These are phyloP conservation scores for Vigna nakashimae DNA, from an alignment of 306 rosid genomes.

Conservation along the genomic window DNA sequence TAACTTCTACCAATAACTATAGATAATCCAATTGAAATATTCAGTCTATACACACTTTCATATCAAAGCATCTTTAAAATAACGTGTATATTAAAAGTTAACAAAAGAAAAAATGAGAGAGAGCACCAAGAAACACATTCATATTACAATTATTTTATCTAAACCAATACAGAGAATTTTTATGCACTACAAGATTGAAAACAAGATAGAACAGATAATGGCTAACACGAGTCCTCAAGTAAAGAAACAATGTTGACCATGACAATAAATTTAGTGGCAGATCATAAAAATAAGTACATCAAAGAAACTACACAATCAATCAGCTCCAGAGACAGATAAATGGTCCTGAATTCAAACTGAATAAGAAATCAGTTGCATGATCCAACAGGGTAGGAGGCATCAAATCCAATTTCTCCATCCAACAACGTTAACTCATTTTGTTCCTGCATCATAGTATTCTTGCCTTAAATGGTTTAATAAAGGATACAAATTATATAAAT, in stretches of 20 bases:
- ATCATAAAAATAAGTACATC: slow-evolving; percentile 29
- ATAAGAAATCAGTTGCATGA: slow-evolving; percentile 64
- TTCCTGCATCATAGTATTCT: slow-evolving; percentile 58
- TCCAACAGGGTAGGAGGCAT: slow-evolving; percentile 65
- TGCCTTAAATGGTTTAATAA: slow-evolving; percentile 24
- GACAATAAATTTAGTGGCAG: slow-evolving; percentile 34
- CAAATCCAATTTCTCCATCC: slow-evolving; percentile 70
- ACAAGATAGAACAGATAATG: slow-evolving; percentile 35
- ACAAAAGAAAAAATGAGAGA: neutral
- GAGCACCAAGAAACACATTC: slow-evolving; percentile 36
- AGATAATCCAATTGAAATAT: neutral
- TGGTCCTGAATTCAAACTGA: slow-evolving; percentile 39
- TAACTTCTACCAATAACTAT: neutral
- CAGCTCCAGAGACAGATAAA: slow-evolving; percentile 34
- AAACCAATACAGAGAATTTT: neutral
- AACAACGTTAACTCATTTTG: slow-evolving; percentile 55
- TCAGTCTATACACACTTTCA: neutral
- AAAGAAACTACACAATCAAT: slow-evolving; percentile 49
- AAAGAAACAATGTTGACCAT: slow-evolving; percentile 34
- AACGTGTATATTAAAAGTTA: neutral
- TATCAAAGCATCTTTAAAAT: neutral
- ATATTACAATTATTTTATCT: slow-evolving; percentile 33
- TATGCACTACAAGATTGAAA: slow-evolving; percentile 36
- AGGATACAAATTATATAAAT: neutral
- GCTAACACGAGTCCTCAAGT: slow-evolving; percentile 39